Evolutionary conservation across 345 rosid genomes (phyloP).

Genomic region (sweet orange (Citrus sinensis)): DVS_A1.0 CM039169.1:7622501-7623000

Average conservation of each 20-base stretch:
- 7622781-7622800: not conserved
- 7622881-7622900: too few relatives aligned
- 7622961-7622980: too few relatives aligned
- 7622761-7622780: not conserved
- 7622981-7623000: rapidly evolving
- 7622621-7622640: constrained; percentile 55
- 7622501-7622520: not conserved
- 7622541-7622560: constrained; percentile 92
- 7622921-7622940: too few relatives aligned
- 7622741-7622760: not conserved
- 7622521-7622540: not conserved
- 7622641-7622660: constrained; percentile 38
- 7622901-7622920: too few relatives aligned
- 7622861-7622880: too few relatives aligned
- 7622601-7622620: constrained; percentile 64
- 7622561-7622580: constrained; percentile 87
- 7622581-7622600: constrained; percentile 70
- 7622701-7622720: not conserved
- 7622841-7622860: too few relatives aligned
- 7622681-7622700: not conserved
- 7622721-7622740: not conserved
- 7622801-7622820: not conserved
- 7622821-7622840: too few relatives aligned
- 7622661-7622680: not conserved
- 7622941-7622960: too few relatives aligned